Percentiles rank a stretch among this genome's conserved stretches.
Conservation (phyloP, 768 basidiomycete species). For the Inosperma sp. region DNA sequence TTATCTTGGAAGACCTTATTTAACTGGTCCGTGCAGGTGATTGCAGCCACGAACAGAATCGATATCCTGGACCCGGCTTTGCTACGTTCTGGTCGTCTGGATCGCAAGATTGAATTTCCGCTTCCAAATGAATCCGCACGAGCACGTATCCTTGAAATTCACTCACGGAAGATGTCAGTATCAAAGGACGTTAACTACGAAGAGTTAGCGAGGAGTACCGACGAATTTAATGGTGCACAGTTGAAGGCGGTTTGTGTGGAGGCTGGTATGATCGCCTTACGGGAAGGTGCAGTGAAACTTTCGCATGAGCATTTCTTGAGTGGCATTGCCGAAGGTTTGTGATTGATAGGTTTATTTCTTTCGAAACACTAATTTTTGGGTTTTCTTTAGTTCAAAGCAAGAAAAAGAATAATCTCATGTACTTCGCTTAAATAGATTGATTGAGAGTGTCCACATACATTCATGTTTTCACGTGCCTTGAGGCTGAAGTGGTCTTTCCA, state of each 20-base stretch:
- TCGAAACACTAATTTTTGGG: slow-evolving; percentile 17
- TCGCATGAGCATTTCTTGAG: slow-evolving; percentile 95
- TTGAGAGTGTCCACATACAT: neutral
- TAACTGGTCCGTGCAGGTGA: slow-evolving; percentile 56
- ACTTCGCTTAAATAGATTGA: slow-evolving; percentile 62
- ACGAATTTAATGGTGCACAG: slow-evolving; percentile 98
- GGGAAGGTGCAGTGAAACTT: slow-evolving; percentile 86
- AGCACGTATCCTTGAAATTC: slow-evolving; percentile 93
- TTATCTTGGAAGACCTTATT: slow-evolving; percentile 7
- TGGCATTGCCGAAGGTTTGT: slow-evolving; percentile 79
- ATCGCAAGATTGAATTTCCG: slow-evolving; percentile 98
- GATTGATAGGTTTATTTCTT: slow-evolving; percentile 5
- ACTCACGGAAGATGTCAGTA: slow-evolving; percentile 93
- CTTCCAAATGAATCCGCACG: slow-evolving; percentile 95
- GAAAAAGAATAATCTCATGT: slow-evolving; percentile 98
- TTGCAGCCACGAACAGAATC: slow-evolving; percentile 97
- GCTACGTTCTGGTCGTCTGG: slow-evolving; percentile 95
- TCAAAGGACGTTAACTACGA: slow-evolving; percentile 91
- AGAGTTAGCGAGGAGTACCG: slow-evolving; percentile 92
- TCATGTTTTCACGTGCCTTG: neutral
- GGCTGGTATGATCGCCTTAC: slow-evolving; percentile 96
- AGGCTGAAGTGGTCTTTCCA: too few species aligned
- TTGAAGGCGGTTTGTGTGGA: slow-evolving; percentile 98
- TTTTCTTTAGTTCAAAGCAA: slow-evolving; percentile 85
- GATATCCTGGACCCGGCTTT: slow-evolving; percentile 97